Base-by-base conservation (phyloP, 805 yeast genomes). In the Spathaspora passalidarum region DNA sequence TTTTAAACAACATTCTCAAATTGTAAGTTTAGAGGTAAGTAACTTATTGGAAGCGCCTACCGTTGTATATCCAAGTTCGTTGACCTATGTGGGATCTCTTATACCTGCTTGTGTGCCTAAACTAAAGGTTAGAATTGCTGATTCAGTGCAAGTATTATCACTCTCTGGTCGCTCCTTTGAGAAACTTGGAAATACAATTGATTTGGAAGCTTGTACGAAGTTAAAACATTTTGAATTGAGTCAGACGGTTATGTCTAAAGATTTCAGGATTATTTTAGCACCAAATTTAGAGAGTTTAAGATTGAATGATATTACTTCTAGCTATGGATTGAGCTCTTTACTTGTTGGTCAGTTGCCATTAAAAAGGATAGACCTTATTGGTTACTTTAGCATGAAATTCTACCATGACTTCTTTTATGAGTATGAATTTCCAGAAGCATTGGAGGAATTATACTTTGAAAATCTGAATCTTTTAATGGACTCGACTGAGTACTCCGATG, bases 371-470 rank as follows among this genome's bases (percentile, higher is more conserved):
- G 39, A 36, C 4, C 19, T 36, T 21, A 11, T 19, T 20, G 39
- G 39, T 11, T 36, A n/a, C 13, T 36, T 20, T n/a, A 16, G 39
- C 13, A 19, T 36, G 39, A 36, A 36, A 20, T 20, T 36, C n/a
- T 36, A 36, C 21, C 26, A 11, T 20, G 13, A 19, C 10, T 21
- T 36, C 16, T 36, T 36, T 13, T 36, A 36, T n/a, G 26, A 36
- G 14, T 19, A 11, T 3, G 14, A 19, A 11, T 36, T 36, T 36
- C 39, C 39, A 4, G 39, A 36, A 20, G 21, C 39, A 10, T 36
- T 36, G 14, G 25, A 36, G 14, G 26, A 36, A 21, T 36, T 36
- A 20, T 36, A 36, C 14, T 36, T 36, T 20, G 39, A 36, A 36
- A 36, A 36, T 20, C 21, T 21, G 22, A 36, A 36, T 20, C 21